Conservation (phyloP, 225 moss, liverwort and hornwort genomes). For the Pleurozium schreberi region DNA sequence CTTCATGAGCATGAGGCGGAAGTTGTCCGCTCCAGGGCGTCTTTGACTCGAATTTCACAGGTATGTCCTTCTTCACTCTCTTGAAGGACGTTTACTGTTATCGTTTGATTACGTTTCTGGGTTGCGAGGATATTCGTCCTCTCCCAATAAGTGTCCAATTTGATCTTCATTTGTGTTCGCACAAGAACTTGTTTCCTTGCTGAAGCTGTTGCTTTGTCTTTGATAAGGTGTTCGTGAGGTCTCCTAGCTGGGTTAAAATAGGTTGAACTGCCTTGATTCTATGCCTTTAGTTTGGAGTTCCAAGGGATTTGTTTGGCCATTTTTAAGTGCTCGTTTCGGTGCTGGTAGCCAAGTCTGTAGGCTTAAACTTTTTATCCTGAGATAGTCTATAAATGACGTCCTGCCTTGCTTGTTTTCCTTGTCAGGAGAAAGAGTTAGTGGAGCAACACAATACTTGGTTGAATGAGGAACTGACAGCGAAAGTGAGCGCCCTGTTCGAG, state of each 20-base stretch:
- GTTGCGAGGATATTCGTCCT: not conserved
- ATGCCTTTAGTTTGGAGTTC: not conserved
- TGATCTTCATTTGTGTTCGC: not conserved
- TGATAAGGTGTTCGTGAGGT: not conserved
- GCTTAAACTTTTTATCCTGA: not conserved
- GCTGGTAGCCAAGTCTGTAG: not conserved
- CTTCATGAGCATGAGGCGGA: conserved; percentile 79
- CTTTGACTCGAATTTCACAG: conserved; percentile 64
- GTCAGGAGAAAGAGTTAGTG: conserved; percentile 85
- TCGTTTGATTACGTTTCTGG: not conserved
- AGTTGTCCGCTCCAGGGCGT: conserved; percentile 49
- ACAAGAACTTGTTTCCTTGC: not conserved
- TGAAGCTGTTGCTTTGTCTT: not conserved
- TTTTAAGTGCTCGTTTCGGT: not conserved
- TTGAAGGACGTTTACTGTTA: not conserved
- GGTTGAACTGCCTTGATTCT: not conserved
- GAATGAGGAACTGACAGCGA: conserved; percentile 75
- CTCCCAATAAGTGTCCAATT: not conserved
- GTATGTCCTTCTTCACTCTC: conserved; percentile 13
- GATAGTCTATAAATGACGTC: not conserved
- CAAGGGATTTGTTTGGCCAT: not conserved
- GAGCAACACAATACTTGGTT: conserved; percentile 91
- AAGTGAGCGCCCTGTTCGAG: conserved; percentile 63
- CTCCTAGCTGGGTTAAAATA: not conserved
- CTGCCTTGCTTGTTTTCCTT: not conserved